A percentile compares a stretch with the other conserved stretches of the same genome.
Conservation (phyloP, 2,329 filamentous ascomycete genomes). For the Exutisphaerella laricina region DNA sequence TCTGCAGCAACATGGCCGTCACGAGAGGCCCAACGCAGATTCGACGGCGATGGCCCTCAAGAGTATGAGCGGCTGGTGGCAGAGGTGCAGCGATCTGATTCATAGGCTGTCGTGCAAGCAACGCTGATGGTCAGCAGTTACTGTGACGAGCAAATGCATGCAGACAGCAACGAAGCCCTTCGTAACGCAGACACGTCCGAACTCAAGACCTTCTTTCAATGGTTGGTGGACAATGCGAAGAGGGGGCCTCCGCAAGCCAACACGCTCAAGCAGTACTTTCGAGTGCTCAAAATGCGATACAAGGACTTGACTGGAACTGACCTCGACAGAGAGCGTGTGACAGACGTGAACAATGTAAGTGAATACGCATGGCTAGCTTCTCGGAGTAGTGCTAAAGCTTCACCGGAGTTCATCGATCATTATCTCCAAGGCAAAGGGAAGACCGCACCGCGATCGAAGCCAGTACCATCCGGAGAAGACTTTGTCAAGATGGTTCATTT, state of each 20-base stretch:
- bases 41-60: not conserved
- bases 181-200: slow-evolving; percentile 5
- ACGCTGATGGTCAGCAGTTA: not conserved
- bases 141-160: not conserved
- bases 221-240: slow-evolving; percentile 8
- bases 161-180: slow-evolving; percentile 1
- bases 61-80: not conserved
- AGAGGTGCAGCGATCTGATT: not conserved
- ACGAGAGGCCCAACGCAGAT: not conserved
- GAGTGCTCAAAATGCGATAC: slow-evolving; percentile 8
- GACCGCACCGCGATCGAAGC: not conserved
- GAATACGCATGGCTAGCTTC: not conserved
- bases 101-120: not conserved
- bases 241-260: slow-evolving; percentile 2
- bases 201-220: slow-evolving; percentile 11
- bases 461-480: not conserved
- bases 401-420: not conserved
- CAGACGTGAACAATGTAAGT: slow-evolving; percentile 4
- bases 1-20: not conserved
- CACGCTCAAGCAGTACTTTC: slow-evolving; percentile 12
- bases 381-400: not conserved
- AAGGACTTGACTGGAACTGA: slow-evolving; percentile 5
- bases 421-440: not conserved
- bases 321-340: slow-evolving; percentile 5
- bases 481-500: not conserved